These are phyloP conservation scores for Aureobasidium pullulans DNA, from an alignment of 2,329 filamentous ascomycete species.

Conservation along the genomic window DNA sequence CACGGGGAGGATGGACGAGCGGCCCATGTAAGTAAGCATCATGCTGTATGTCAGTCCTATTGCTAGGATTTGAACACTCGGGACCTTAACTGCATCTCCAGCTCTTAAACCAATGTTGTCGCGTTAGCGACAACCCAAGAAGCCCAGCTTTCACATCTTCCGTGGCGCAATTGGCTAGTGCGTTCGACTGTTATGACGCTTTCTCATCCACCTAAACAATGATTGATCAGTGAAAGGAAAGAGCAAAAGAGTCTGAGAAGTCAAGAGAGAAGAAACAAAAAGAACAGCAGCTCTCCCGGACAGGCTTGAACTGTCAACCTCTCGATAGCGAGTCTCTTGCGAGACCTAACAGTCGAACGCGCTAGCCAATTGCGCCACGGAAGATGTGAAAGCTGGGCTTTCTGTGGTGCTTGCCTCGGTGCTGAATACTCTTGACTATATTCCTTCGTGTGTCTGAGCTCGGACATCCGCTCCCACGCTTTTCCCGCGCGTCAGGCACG, in stretches of 20 bases:
- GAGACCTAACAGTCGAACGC: slow-evolving; percentile 10
- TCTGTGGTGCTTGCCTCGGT: background rate
- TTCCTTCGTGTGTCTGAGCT: too few species aligned
- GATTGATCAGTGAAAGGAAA: too few species aligned
- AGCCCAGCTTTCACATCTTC: background rate
- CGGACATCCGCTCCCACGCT: too few species aligned
- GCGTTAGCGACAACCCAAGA: background rate
- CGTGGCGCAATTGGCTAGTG: slow-evolving; percentile 4
- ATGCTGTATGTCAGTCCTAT: too few species aligned
- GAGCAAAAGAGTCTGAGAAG: too few species aligned
- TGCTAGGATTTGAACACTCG: too few species aligned
- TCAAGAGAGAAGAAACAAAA: background rate
- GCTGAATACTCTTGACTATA: background rate
- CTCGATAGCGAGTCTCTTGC: background rate
- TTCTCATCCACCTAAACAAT: too few species aligned
- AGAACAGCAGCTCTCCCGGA: background rate
- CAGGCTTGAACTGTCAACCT: slow-evolving; percentile 10
- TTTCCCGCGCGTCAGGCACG: too few species aligned
- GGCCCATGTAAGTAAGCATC: too few species aligned
- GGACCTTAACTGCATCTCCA: too few species aligned
- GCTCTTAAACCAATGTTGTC: too few species aligned
- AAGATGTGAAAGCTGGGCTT: slow-evolving; percentile 2
- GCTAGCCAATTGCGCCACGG: slow-evolving; percentile 12
- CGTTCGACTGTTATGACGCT: background rate
- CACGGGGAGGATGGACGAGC: too few species aligned